phyloP scores from a whole-genome alignment of 2,329 filamentous ascomycete species.

The Herpotrichia juniperi region DNA sequence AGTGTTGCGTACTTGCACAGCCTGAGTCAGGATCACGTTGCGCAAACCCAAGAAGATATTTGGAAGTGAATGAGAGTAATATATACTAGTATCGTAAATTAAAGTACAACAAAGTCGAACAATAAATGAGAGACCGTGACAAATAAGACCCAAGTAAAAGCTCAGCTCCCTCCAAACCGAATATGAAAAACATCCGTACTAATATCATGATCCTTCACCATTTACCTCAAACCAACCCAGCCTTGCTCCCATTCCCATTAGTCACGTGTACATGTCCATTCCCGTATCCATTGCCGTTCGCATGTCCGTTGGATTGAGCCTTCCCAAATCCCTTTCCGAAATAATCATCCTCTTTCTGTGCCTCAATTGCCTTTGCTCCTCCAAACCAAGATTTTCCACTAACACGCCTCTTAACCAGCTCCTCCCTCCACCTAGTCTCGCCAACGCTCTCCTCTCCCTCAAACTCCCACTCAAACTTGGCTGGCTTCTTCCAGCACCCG shows the following conservation, averaged over 20 bases:
- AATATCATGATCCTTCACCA: too few relatives aligned
- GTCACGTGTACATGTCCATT: neutral
- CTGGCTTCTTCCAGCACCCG: conserved; percentile 23
- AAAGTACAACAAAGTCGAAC: too few relatives aligned
- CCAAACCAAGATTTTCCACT: conserved; percentile 18
- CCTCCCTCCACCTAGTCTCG: conserved; percentile 19
- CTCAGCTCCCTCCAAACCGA: too few relatives aligned
- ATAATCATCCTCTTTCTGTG: too few relatives aligned
- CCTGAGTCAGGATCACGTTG: too few relatives aligned
- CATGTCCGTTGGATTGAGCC: neutral
- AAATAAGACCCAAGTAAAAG: too few relatives aligned
- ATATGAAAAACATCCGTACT: too few relatives aligned
- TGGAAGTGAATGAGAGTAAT: too few relatives aligned
- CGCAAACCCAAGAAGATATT: too few relatives aligned
- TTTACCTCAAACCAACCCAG: neutral
- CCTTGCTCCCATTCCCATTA: conserved; percentile 2
- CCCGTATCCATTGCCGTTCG: conserved; percentile 2
- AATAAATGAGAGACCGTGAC: too few relatives aligned
- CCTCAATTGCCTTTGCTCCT: neutral
- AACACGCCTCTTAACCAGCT: conserved; percentile 23
- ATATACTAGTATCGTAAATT: too few relatives aligned
- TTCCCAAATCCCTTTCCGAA: neutral
- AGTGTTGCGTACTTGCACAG: too few relatives aligned
- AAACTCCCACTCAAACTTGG: conserved; percentile 21
- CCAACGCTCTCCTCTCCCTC: conserved; percentile 21